Base-by-base conservation (phyloP, 768 basidiomycete species). In the Imleria badia region DNA sequence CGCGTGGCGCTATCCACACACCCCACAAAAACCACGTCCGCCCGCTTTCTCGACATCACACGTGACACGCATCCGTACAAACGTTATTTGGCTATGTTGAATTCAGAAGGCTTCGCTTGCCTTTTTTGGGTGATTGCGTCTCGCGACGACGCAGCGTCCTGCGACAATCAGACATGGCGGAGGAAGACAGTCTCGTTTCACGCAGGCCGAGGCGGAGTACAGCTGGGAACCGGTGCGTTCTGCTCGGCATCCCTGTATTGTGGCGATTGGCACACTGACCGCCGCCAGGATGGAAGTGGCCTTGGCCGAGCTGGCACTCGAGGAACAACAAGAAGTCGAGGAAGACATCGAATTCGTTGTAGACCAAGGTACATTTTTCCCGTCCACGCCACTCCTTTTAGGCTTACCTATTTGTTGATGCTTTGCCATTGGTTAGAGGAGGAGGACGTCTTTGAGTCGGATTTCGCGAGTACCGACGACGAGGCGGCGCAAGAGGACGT, bases 381-480 rank as follows among this genome's bases (percentile, higher is more conserved):
- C 11, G 20, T 44, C 7, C 11, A 5, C 11, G 14, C 31, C 6
- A 8, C 17, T 33, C 34, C 22, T 2, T 40, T 20, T 26, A 45
- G 9, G 12, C 43, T 41, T 2, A 41, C 22, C 15, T 23, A 19
- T 6, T 38, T 7, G 14, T 40, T 19, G 48, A 5, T 6, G 19
- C 17, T 33, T 48, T 43, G 8, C n/a, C 23, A 19, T 14, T 35
- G 15, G 4, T 50, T 49, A 91, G 91, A 89, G 48, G 91, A 94
- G 67, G 84, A 89, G 60, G 91, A 93, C 63, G 67, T 86, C 9
- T 90, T 91, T 55, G 90, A 80, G 59, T 89, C 87, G 11, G 91
- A 94, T 67, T 94, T 94, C 63, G 88, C 84, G 58, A 89, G 87
- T 59, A 93, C 91, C 0, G 91, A 93, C 54, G 90, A 90, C 41